Evolutionary conservation across 2,329 filamentous ascomycete genomes (phyloP), one percentile per base, ranked within the genome.

Genomic region (Diaporthe longicolla): DNA sequence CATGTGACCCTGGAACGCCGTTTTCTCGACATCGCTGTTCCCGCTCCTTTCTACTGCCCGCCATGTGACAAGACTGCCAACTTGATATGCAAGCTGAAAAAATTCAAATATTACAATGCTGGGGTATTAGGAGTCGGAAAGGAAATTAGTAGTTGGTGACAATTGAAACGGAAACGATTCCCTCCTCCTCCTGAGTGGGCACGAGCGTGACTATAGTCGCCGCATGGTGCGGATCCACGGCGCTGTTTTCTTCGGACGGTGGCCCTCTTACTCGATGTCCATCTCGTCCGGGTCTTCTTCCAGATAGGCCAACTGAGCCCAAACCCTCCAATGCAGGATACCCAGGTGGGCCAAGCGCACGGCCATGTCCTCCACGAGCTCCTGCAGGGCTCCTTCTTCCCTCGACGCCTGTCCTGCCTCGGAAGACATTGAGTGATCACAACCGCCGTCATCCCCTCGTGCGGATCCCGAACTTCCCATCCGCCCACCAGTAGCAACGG

Each of bases 291-390:
- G 74, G 37, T 85, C 86, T 35, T 82, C 82, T 35, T 82, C 82
- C 19, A 84, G 77, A 80, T 98, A 98, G 17, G 93, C 91, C 70
- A 97, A 86, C 2, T 90, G 90, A 1, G 90, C 89, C 95, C 95
- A 98, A 4, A 98, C 93, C 65, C 94, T 90, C 95, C 95, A 98
- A 83, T 98, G 95, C 32, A 98, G 85, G 8, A 97, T 88, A 19
- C 94, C 91, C 58, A 98, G 90, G 80, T 98, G 96, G 8, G 94
- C 93, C 68, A 98, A 87, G 59, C 94, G 91, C 58, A 92, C 93
- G 0, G 94, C 91, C 81, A 98, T 90, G 74, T 95, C 92, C 57
- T 88, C 87, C 50, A 93, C 79, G 48, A 68, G 63, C 48, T 68
- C 63, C n/a, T 68, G 63, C 32, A 68, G 32, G 45, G 87, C 86